Evolutionary conservation across 495 filamentous ascomycete species (phyloP), one percentile per base, ranked within the genome.

Genomic region (Aspergillus avenaceus): DNA sequence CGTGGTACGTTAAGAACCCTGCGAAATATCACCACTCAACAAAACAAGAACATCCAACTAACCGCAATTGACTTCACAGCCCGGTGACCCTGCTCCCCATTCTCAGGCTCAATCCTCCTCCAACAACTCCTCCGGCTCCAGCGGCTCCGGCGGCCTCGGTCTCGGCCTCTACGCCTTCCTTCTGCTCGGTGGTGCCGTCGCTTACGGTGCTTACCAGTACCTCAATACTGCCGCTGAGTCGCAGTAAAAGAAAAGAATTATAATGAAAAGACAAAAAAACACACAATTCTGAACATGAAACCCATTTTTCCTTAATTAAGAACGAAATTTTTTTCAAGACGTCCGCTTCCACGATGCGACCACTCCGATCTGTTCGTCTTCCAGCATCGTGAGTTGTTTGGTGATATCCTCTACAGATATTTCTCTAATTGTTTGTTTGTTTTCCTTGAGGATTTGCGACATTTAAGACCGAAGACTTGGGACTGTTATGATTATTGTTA

Each of bases 151-250:
- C 51, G 86, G 87, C 54, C 53, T 88, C 60, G 88, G 91, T 59
- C 69, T 93, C 62, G 86, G 85, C 41, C 72, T 97, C 54, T 97
- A 97, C 71, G 88, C 84, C 48, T 54, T 96, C 53, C 62, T 97
- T 56, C 71, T 95, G 41, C 61, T 92, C 53, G 93, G 93, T 53
- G 90, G 80, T 54, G 71, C 81, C 21, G 60, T 84, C 61, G 93
- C 88, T 45, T 96, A 87, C 69, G 83, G 75, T 56, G 90, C 83
- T 49, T 98, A 90, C 78, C 84, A 95, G 71, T 96, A 95, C 78
- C 63, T 95, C 73, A 69, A 72, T 54, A 79, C 66, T 75, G 65
- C 76, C 56, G 54, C 66, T 67, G 55, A 64, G 57, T 42, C 59
- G 45, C 54, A 63, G 56, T 61, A 61, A 46, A 48, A 18, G 40